These are phyloP conservation scores for Sporisorium sorghi DNA, from an alignment of 1,284 basidiomycete species.

Conservation along the genomic window DNA sequence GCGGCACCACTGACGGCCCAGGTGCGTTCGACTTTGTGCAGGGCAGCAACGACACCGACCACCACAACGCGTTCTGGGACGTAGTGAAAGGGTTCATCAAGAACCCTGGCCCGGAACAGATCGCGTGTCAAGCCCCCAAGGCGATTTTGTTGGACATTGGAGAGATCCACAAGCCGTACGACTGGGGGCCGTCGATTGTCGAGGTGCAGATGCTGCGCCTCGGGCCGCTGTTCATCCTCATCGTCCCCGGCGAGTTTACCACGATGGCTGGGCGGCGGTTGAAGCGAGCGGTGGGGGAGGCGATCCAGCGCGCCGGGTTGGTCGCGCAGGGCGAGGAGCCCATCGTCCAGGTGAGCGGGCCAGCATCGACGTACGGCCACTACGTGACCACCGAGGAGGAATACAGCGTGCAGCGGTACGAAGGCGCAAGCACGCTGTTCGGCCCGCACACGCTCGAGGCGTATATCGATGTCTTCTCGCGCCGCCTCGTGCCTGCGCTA, in stretches of 20 bases:
- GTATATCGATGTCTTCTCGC: slow-evolving; percentile 79
- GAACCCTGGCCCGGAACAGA: slow-evolving; percentile 76
- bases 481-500: slow-evolving; percentile 56
- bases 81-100: slow-evolving; percentile 77
- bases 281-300: slow-evolving; percentile 76
- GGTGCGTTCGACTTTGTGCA: slow-evolving; percentile 84
- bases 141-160: slow-evolving; percentile 74
- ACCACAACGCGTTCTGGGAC: slow-evolving; percentile 84
- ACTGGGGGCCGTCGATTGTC: slow-evolving; percentile 81
- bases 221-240: slow-evolving; percentile 81
- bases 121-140: slow-evolving; percentile 82
- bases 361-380: slow-evolving; percentile 82
- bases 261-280: slow-evolving; percentile 74
- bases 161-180: slow-evolving; percentile 74
- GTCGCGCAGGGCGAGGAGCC: slow-evolving; percentile 71
- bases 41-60: slow-evolving; percentile 76
- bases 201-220: slow-evolving; percentile 82
- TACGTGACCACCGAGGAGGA: slow-evolving; percentile 80
- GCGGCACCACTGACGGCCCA: slow-evolving; percentile 84
- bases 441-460: slow-evolving; percentile 83
- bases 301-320: slow-evolving; percentile 76
- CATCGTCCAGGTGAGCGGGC: slow-evolving; percentile 72
- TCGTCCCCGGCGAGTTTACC: slow-evolving; percentile 79
- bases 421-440: slow-evolving; percentile 83
- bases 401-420: slow-evolving; percentile 81